phyloP scores from a whole-genome alignment of 345 rosid genomes.

The Durio zibethinus region DNA sequence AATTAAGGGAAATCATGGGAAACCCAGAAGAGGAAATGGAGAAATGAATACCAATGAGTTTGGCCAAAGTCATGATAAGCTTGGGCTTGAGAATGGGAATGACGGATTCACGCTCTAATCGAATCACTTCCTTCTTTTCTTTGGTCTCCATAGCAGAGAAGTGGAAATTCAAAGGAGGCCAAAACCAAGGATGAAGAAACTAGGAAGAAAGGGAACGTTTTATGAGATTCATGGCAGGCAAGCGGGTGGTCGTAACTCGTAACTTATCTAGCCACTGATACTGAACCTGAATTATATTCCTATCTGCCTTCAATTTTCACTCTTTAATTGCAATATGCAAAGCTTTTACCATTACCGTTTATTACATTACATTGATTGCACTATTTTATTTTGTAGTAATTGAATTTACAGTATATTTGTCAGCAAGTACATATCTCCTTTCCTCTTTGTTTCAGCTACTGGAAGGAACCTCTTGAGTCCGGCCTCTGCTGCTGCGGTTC shows the following conservation, averaged over 20 bases:
- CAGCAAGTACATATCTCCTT: too few relatives aligned
- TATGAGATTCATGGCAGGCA: conserved; percentile 5
- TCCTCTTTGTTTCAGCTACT: background rate
- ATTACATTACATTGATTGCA: too few relatives aligned
- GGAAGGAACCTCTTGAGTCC: background rate
- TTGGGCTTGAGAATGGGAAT: conserved; percentile 88
- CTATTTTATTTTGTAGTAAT: too few relatives aligned
- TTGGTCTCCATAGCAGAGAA: background rate
- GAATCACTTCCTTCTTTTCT: conserved; percentile 59
- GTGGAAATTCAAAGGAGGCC: background rate
- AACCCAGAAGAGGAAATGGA: background rate
- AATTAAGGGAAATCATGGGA: too few relatives aligned
- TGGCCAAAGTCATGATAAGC: conserved; percentile 90
- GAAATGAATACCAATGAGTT: conserved; percentile 61
- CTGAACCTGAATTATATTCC: background rate
- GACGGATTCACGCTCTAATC: conserved; percentile 86
- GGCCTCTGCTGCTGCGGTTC: background rate
- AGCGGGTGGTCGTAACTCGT: background rate
- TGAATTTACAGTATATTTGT: too few relatives aligned
- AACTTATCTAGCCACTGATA: too few relatives aligned
- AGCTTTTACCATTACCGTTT: too few relatives aligned
- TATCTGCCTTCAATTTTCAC: background rate
- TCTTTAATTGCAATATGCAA: background rate
- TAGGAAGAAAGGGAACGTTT: background rate
- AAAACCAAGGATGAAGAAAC: background rate